Percentiles rank a stretch among this genome's conserved stretches.
Conservation (phyloP, 2,329 filamentous ascomycete genomes). For the Epichloe typhina region DNA sequence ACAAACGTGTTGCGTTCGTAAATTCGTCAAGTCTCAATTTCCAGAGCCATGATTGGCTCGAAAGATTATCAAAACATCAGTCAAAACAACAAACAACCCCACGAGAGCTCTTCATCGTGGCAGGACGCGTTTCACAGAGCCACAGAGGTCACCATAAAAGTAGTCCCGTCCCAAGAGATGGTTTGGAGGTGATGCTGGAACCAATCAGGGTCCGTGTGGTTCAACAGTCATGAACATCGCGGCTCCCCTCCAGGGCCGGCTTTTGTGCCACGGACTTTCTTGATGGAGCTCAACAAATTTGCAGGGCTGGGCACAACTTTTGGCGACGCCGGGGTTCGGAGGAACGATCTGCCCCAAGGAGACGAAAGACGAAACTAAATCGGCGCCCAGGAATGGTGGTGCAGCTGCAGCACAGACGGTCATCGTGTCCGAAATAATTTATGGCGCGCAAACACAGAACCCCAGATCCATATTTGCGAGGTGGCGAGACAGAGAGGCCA, state of each 20-base stretch:
- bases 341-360: neutral
- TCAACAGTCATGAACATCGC: too few species aligned
- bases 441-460: neutral
- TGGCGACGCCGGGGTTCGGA: too few species aligned
- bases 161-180: neutral
- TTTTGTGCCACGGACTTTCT: too few species aligned
- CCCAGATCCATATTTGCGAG: neutral
- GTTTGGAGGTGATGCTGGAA: neutral
- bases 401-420: neutral
- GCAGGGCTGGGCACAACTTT: too few species aligned
- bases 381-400: neutral
- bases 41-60: neutral
- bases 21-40: neutral
- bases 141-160: neutral
- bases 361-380: neutral
- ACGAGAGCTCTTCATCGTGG: neutral
- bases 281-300: too few species aligned
- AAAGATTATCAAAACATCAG: neutral
- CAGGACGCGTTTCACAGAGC: constrained; percentile 1
- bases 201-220: neutral
- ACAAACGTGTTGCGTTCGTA: neutral
- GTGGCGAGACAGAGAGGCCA: neutral
- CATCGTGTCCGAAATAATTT: neutral
- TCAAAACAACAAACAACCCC: neutral
- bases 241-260: too few species aligned